Evolutionary conservation across 345 rosid genomes (phyloP).

Genomic region (Pistacia vera): DNA sequence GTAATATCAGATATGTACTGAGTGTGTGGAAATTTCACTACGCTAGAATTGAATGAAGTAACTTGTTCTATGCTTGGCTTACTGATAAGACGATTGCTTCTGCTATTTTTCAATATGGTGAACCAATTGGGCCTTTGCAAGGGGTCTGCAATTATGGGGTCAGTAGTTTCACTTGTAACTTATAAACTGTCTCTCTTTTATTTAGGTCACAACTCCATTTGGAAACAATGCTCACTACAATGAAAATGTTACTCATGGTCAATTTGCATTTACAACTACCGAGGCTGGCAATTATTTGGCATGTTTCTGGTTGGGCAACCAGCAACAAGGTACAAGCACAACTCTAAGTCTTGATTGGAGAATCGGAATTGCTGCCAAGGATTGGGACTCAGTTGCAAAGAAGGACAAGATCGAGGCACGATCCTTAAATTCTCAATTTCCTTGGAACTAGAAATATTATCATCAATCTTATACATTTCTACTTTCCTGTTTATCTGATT

Average conservation of each 20-base stretch:
- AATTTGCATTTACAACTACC: constrained; percentile 70
- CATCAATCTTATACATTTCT: constrained; percentile 5
- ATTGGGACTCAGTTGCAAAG: constrained; percentile 97
- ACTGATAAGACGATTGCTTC: not conserved
- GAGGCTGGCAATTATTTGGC: constrained; percentile 78
- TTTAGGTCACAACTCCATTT: constrained; percentile 76
- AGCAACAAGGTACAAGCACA: constrained; percentile 31
- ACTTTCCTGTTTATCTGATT: not conserved
- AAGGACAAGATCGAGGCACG: constrained; percentile 91
- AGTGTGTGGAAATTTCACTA: not conserved
- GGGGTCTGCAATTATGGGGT: not conserved
- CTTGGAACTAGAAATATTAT: not conserved
- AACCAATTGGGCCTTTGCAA: not conserved
- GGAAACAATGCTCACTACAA: constrained; percentile 70
- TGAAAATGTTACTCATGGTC: constrained; percentile 64
- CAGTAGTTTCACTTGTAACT: not conserved
- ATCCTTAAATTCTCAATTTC: not conserved
- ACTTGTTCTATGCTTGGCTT: not conserved
- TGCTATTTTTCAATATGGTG: not conserved
- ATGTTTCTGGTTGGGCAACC: constrained; percentile 68
- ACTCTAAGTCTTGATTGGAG: constrained; percentile 88
- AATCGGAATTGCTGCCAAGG: constrained; percentile 88
- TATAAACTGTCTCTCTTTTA: constrained; percentile 11
- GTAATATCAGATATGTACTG: not conserved
- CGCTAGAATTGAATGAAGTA: not conserved